Evolutionary conservation across 2,329 filamentous ascomycete species (phyloP).

Genomic region (Pseudogymnoascus sp.): DNA sequence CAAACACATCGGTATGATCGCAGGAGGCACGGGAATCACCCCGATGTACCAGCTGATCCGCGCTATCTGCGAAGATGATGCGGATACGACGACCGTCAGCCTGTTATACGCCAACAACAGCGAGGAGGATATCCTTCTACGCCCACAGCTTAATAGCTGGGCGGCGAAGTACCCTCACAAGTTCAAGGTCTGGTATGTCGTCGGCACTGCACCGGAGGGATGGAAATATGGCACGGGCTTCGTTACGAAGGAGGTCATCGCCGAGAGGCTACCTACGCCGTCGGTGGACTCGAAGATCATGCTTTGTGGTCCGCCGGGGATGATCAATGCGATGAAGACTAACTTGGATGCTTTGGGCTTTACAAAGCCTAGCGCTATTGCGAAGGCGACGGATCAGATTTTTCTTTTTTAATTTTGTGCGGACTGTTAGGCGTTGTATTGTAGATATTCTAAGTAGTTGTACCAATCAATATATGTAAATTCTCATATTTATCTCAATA

Average conservation of each 20-base stretch:
- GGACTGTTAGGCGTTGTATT: background rate
- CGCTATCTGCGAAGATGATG: slow-evolving; percentile 55
- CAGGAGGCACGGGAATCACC: slow-evolving; percentile 48
- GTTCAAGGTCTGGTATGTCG: slow-evolving; percentile 50
- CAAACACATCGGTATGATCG: slow-evolving; percentile 49
- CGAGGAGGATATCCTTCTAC: slow-evolving; percentile 54
- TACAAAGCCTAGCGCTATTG: slow-evolving; percentile 41
- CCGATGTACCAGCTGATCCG: slow-evolving; percentile 58
- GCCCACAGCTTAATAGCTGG: slow-evolving; percentile 49
- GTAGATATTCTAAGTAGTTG: background rate
- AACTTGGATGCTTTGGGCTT: slow-evolving; percentile 45
- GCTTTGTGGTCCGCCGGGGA: slow-evolving; percentile 55
- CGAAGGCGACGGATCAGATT: slow-evolving; percentile 50
- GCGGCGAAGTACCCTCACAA: slow-evolving; percentile 46
- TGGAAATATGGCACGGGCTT: slow-evolving; percentile 47
- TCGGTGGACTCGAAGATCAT: slow-evolving; percentile 45
- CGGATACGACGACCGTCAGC: slow-evolving; percentile 50
- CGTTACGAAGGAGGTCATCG: slow-evolving; percentile 46
- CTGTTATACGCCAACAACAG: slow-evolving; percentile 55
- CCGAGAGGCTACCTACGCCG: slow-evolving; percentile 42
- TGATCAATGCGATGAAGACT: slow-evolving; percentile 53
- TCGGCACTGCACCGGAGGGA: slow-evolving; percentile 40
- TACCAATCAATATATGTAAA: background rate
- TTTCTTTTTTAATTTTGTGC: slow-evolving; percentile 42
- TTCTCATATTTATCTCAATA: background rate